phyloP scores from a whole-genome alignment of 345 rosid genomes.

The Cardiospermum halicacabum region DNA sequence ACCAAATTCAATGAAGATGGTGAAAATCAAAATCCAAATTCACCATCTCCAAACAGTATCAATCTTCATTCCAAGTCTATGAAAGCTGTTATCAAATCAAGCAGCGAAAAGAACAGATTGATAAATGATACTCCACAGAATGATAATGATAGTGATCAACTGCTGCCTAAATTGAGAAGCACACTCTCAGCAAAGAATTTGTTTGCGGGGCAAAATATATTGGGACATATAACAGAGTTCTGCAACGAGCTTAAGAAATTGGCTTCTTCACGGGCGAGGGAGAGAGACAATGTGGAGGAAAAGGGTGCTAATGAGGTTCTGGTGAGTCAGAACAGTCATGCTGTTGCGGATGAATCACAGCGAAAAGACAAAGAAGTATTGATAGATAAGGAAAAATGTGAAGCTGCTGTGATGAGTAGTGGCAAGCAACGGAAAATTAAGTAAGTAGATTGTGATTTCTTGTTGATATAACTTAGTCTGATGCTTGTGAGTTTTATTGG shows the following conservation, averaged over 20 bases:
- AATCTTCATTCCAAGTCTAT: conserved; percentile 33
- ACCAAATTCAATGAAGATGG: conserved; percentile 31
- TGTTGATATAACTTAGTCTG: background rate
- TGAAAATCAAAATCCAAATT: conserved; percentile 72
- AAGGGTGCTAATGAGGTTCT: conserved; percentile 18
- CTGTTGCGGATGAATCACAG: conserved; percentile 30
- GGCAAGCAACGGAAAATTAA: conserved; percentile 40
- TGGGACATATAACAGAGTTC: conserved; percentile 73
- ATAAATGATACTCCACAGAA: conserved; percentile 21
- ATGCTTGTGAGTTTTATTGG: background rate
- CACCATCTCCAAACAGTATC: conserved; percentile 39
- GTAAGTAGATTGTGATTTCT: conserved; percentile 30
- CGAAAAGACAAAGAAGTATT: conserved; percentile 49
- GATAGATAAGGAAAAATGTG: conserved; percentile 35
- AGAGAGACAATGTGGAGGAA: conserved; percentile 44
- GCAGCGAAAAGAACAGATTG: conserved; percentile 48
- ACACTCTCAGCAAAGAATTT: conserved; percentile 77
- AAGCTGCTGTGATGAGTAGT: conserved; percentile 29
- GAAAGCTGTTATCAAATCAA: conserved; percentile 52
- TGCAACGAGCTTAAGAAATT: conserved; percentile 78
- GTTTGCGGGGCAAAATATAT: conserved; percentile 72
- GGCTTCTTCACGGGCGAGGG: conserved; percentile 61
- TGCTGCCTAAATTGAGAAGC: conserved; percentile 46
- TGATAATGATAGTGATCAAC: conserved; percentile 31
- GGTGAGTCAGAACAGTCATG: conserved; percentile 26